Conservation (phyloP, 1,284 basidiomycete genomes). For the Gymnopus androsaceus region DNA sequence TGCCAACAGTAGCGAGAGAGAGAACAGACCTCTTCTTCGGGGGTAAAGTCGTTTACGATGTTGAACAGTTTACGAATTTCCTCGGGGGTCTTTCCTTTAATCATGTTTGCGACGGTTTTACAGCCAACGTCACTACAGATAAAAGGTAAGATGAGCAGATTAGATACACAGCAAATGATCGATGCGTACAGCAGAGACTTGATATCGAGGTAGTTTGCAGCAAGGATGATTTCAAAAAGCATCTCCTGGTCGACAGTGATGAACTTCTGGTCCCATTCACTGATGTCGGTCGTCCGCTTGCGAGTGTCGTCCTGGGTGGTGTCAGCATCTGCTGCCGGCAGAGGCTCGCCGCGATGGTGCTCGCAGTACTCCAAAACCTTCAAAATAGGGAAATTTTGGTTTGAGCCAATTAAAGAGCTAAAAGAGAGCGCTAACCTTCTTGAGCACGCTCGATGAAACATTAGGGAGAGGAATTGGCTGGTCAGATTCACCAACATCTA, state of each 20-base stretch:
- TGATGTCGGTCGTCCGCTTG: slow-evolving; percentile 96
- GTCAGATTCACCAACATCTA: slow-evolving; percentile 92
- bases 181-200: slow-evolving; percentile 89
- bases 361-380: slow-evolving; percentile 99
- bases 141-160: background rate
- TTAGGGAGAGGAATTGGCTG: slow-evolving; percentile 96
- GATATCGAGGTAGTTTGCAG: slow-evolving; percentile 99
- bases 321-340: slow-evolving; percentile 85
- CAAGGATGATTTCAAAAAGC: slow-evolving; percentile 99
- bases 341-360: slow-evolving; percentile 95
- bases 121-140: slow-evolving; percentile 89
- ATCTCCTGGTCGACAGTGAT: slow-evolving; percentile 96
- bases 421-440: slow-evolving; percentile 67
- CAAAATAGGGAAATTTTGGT: background rate
- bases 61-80: slow-evolving; percentile 97
- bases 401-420: too few species aligned
- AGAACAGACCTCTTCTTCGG: slow-evolving; percentile 86
- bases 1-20: slow-evolving; percentile 23
- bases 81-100: slow-evolving; percentile 96
- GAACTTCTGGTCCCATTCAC: slow-evolving; percentile 99
- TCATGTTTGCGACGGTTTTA: slow-evolving; percentile 99
- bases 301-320: slow-evolving; percentile 89
- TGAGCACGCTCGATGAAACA: slow-evolving; percentile 93
- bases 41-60: slow-evolving; percentile 98
- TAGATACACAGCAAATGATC: background rate